phyloP scores from a whole-genome alignment of 805 yeast genomes.

The Yarrowia divulgata region DNA sequence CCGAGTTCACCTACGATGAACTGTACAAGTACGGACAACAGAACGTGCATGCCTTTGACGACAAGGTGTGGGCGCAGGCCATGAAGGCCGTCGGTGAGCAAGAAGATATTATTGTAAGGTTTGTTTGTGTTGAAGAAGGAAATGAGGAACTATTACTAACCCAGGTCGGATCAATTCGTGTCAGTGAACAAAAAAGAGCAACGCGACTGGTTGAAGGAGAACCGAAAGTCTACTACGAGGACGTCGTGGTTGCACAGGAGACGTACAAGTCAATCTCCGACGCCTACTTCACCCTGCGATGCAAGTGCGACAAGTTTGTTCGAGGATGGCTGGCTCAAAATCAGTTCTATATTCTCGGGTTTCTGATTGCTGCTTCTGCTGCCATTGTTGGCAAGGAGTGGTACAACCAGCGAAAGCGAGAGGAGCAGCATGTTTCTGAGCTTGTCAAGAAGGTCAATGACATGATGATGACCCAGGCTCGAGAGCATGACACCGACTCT shows the following conservation, averaged over 20 bases:
- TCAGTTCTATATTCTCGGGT: conserved; percentile 38
- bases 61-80: conserved; percentile 39
- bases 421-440: conserved; percentile 24
- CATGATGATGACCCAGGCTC: conserved; percentile 4
- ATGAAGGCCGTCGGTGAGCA: conserved; percentile 40
- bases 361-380: conserved; percentile 25
- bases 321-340: conserved; percentile 39
- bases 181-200: conserved; percentile 17
- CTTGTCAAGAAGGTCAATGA: conserved; percentile 3
- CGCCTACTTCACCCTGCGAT: conserved; percentile 38
- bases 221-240: conserved; percentile 34
- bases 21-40: conserved; percentile 28
- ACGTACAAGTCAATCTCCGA: conserved; percentile 33
- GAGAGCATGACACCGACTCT: conserved; percentile 1
- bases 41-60: conserved; percentile 36
- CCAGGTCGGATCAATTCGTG: conserved; percentile 37
- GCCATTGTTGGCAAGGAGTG: conserved; percentile 22
- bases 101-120: conserved; percentile 40
- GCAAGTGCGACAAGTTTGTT: conserved; percentile 36
- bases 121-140: conserved; percentile 29
- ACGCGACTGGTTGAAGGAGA: conserved; percentile 36
- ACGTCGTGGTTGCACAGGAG: conserved; percentile 29
- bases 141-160: conserved; percentile 13
- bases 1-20: conserved; percentile 32
- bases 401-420: conserved; percentile 19